Base-by-base conservation (phyloP, 345 rosid species). In the Schrenkiella parvula region DNA sequence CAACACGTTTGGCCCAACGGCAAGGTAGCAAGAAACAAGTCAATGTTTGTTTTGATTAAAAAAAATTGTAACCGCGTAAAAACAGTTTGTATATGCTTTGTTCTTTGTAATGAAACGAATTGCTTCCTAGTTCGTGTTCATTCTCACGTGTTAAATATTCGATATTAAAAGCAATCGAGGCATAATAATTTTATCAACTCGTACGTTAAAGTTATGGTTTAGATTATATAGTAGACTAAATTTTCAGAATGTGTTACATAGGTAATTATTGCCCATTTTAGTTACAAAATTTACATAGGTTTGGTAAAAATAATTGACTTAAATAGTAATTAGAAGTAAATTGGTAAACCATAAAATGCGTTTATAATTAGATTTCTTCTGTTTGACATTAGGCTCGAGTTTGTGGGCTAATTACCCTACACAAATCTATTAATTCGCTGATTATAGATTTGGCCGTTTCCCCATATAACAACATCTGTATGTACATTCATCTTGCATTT, bases 381-480 rank as follows among this genome's bases (percentile, higher is more conserved):
- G 66, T 55, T 73, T 73, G 78, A 66, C 72, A 59, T 56, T 65
- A 73, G 6, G 35, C 66, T 17, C 59, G 43, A 73, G 52, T 58
- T 59, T 67, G 78, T 74, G 38, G 54, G 73, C 55, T 59, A 74
- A 39, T 67, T 47, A 10, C 68, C 78, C 53, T 48, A 74, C 78
- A 67, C 6, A 50, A 48, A 66, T 50, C 68, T 59, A 29, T 48
- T 26, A 56, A 34, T 46, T 56, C 42, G 32, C 28, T 74, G 22
- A 66, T 48, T 74, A 60, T 11, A 39, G 66, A 66, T 66, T 67
- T 67, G 68, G 37, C 57, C 64, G 64, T 43, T 64, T 46, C 71
- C 70, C 57, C 48, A 43, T 34, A 63, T 42, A 64, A 43, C 42
- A 64, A 43, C n/a, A 56, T 55, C 43, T 46, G 66, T 73, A 28